Evolutionary conservation across 1,284 basidiomycete species (phyloP).

Genomic region (Vanrija sp.): DNA sequence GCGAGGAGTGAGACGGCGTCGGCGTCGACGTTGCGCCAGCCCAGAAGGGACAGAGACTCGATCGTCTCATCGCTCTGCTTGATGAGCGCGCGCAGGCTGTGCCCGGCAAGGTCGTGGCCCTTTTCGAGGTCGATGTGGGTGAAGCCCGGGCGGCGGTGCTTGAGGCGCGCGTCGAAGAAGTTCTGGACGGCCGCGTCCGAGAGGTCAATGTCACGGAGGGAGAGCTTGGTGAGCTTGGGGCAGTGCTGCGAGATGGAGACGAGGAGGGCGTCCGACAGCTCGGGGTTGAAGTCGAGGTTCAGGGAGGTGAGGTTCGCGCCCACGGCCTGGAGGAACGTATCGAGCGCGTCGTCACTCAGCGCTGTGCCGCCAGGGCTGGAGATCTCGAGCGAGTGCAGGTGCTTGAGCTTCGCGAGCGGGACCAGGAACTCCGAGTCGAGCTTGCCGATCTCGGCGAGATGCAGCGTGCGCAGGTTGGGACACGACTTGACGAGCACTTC

Average conservation of each 20-base stretch:
- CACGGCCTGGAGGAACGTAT: conserved; percentile 56
- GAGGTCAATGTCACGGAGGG: conserved; percentile 61
- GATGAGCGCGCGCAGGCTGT: conserved; percentile 63
- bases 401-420: conserved; percentile 51
- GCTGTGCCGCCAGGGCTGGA: conserved; percentile 37
- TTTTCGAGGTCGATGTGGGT: conserved; percentile 60
- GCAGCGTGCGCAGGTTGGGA: conserved; percentile 62
- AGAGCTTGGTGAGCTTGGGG: conserved; percentile 57
- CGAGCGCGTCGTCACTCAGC: conserved; percentile 59
- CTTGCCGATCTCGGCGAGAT: conserved; percentile 73
- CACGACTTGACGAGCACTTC: conserved; percentile 62
- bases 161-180: conserved; percentile 59
- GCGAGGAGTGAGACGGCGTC: conserved; percentile 59
- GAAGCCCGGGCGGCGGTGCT: conserved; percentile 46
- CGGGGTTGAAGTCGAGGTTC: conserved; percentile 62
- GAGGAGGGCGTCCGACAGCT: conserved; percentile 60
- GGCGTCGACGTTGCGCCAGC: conserved; percentile 63
- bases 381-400: conserved; percentile 38
- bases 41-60: conserved; percentile 69
- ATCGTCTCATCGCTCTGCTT: conserved; percentile 65
- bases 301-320: conserved; percentile 58
- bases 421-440: conserved; percentile 64
- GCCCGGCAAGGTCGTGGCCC: conserved; percentile 56
- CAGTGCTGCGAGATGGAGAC: conserved; percentile 59
- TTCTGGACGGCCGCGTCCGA: conserved; percentile 64